Base-by-base conservation (phyloP, 2,329 filamentous ascomycete genomes). In the Ceratocystis diversiconidia region DNA sequence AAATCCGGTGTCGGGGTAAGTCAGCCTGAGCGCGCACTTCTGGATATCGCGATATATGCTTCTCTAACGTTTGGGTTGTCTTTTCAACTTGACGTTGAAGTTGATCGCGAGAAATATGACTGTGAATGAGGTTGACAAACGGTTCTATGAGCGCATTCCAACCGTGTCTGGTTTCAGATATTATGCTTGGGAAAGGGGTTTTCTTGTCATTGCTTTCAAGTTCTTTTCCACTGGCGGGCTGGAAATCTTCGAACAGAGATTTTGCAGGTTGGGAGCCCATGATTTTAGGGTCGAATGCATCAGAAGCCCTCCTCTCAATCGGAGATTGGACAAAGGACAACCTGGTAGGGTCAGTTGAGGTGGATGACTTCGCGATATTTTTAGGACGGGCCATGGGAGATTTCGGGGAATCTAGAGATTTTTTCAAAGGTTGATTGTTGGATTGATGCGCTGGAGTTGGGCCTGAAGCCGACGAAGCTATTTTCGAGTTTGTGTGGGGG, bases 1-100 rank as follows among this genome's bases (percentile, higher is more conserved):
- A 52, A 43, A 64, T 48, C 2, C 43, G 63, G 15, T 64, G 41
- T 22, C 63, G 50, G 2, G 63, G 63, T 5, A 64, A 7, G 6
- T 64, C 52, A 17, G 52, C 43, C 41, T 64, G 63, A n/a, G 50
- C 50, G 17, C 63, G 52, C 7, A 64, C 36, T 46, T 64, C 63
- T 5, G 52, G 63, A 25, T 64, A 22, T n/a, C 52, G 63, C 15
- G 63, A 64, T 5, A 64, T 44, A 30, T 64, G 63, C 10, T 48
- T 60, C 43, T 64, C 63, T 36, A 64, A 25, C 1, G 43, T 43
- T 28, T 64, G 63, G n/a, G 43, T 46, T 15, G 63, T 43, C 30
- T 30, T 44, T 17, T 60, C 41, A 28, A 64, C 19, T 19, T 59
- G 36, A 19, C 57, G 55, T 44, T 6, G 52, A n/a, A 60, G 32